Conservation (phyloP, 441 rosid genomes). For the Macaranga tanarius region DNA sequence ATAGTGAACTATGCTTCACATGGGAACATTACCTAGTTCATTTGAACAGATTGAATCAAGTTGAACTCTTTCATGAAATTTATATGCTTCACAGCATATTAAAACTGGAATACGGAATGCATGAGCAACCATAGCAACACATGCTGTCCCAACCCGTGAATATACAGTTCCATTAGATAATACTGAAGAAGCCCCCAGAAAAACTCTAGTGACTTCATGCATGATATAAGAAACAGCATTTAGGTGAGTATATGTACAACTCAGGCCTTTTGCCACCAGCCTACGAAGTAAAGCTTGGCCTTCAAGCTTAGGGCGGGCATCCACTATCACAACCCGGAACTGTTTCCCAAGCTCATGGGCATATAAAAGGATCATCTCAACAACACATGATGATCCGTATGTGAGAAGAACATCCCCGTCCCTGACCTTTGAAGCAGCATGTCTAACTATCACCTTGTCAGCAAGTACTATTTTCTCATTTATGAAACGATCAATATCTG, state of each 20-base stretch:
- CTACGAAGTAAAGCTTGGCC: conserved; percentile 86
- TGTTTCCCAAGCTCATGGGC: conserved; percentile 79
- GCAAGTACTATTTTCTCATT: conserved; percentile 80
- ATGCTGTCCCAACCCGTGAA: conserved; percentile 96
- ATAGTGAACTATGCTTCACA: not conserved
- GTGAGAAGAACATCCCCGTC: conserved; percentile 93
- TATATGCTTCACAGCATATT: conserved; percentile 94
- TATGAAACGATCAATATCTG: conserved; percentile 80
- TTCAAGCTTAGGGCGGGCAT: conserved; percentile 89
- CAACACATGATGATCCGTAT: conserved; percentile 78
- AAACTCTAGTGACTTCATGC: conserved; percentile 91
- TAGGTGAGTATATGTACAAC: conserved; percentile 82
- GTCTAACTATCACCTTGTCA: conserved; percentile 69
- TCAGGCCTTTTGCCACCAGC: conserved; percentile 75
- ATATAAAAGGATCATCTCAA: conserved; percentile 79
- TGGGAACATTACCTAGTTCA: conserved; percentile 63
- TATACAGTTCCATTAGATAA: conserved; percentile 91
- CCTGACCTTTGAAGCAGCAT: conserved; percentile 80
- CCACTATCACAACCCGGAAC: conserved; percentile 86
- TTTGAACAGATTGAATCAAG: conserved; percentile 96
- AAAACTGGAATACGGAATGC: conserved; percentile 78
- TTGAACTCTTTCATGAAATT: conserved; percentile 93
- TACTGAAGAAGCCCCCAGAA: conserved; percentile 89
- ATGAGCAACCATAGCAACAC: conserved; percentile 95
- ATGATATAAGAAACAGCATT: conserved; percentile 89